phyloP scores from a whole-genome alignment of 176 grass and related monocot genomes.

The Bonia amplexicaulis region DNA sequence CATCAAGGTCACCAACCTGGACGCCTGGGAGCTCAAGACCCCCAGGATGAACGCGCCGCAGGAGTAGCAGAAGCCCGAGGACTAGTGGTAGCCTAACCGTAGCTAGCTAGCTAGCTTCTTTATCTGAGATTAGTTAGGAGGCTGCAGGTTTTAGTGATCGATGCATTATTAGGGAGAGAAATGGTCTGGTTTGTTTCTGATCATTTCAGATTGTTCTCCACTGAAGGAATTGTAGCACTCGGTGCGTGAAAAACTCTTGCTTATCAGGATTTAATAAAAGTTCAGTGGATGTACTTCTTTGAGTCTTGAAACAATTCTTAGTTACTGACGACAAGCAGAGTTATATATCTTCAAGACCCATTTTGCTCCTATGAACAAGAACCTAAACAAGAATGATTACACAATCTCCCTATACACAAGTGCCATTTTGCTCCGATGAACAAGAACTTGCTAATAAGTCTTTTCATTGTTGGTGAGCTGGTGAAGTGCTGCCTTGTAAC shows the following conservation, averaged over 20 bases:
- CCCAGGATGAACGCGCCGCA: constrained; percentile 25
- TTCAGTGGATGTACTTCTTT: not conserved
- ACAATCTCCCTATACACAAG: not conserved
- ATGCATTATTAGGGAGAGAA: not conserved
- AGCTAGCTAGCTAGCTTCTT: not conserved
- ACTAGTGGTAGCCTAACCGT: not conserved
- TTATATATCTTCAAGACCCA: not conserved
- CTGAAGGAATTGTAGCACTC: not conserved
- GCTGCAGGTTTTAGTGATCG: not conserved
- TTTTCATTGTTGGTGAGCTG: not conserved
- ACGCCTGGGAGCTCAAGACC: constrained; percentile 55
- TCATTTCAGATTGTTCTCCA: not conserved
- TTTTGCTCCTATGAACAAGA: not conserved
- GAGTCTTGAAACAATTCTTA: not conserved
- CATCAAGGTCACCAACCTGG: constrained; percentile 26
- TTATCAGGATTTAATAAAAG: constrained; percentile 13
- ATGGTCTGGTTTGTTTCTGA: not conserved
- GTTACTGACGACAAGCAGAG: not conserved
- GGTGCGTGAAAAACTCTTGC: not conserved
- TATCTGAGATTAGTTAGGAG: not conserved
- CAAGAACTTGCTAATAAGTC: not conserved
- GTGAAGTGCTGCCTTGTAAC: not conserved
- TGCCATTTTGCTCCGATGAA: not conserved
- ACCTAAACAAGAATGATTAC: not conserved
- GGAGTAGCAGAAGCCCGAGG: constrained; percentile 4